These are phyloP conservation scores for Rhizophora apiculata DNA, from an alignment of 345 rosid genomes.

Conservation along the genomic window DNA sequence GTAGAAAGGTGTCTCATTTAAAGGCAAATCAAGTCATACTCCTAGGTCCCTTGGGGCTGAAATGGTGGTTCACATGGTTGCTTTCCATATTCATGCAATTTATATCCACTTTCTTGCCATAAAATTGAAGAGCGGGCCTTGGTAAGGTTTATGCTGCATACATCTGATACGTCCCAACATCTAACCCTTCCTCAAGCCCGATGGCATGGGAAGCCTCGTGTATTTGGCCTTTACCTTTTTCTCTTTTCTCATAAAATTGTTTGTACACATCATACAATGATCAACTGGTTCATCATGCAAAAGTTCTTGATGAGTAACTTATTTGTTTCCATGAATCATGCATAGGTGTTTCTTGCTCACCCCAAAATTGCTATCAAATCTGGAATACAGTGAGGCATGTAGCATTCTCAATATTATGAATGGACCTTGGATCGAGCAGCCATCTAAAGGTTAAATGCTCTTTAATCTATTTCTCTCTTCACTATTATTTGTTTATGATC, in stretches of 20 bases:
- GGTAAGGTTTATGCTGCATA: too few relatives aligned
- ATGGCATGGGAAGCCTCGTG: too few relatives aligned
- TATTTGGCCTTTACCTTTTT: too few relatives aligned
- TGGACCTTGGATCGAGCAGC: conserved; percentile 87
- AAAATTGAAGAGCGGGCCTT: too few relatives aligned
- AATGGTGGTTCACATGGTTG: not conserved
- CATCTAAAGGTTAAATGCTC: conserved; percentile 55
- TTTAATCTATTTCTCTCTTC: not conserved
- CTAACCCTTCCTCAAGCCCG: too few relatives aligned
- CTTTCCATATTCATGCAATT: not conserved
- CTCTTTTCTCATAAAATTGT: not conserved
- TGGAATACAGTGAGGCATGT: conserved; percentile 87
- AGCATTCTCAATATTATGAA: conserved; percentile 92
- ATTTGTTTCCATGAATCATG: not conserved
- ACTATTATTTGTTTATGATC: not conserved
- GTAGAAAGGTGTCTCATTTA: too few relatives aligned
- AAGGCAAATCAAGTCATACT: not conserved
- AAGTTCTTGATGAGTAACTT: too few relatives aligned
- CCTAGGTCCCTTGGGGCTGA: not conserved
- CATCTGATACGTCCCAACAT: too few relatives aligned
- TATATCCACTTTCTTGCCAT: not conserved
- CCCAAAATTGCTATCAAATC: conserved; percentile 80
- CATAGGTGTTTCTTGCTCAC: conserved; percentile 85
- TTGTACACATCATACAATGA: too few relatives aligned
- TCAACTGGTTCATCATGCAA: too few relatives aligned